Conservation (phyloP, 495 filamentous ascomycete genomes). For the Podospora bellae-mahoneyi region DNA sequence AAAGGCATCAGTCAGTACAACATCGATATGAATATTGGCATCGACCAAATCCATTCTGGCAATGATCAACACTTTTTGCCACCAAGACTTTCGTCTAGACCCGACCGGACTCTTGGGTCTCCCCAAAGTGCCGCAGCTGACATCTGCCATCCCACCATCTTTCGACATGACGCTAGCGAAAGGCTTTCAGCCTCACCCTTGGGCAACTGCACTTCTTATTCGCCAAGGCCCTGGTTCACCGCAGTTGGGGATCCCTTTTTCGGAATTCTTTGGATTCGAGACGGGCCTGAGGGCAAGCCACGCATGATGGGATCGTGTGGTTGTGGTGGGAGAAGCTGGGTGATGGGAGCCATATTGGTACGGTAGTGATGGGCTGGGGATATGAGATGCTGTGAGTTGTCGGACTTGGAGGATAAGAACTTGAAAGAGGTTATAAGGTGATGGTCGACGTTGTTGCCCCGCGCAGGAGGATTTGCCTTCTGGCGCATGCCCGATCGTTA, state of each 20-base stretch:
- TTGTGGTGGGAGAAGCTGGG: background rate
- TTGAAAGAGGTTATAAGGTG: background rate
- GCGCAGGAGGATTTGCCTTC: background rate
- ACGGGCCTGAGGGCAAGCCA: background rate
- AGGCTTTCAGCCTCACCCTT: background rate
- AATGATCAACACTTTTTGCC: background rate
- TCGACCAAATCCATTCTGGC: background rate
- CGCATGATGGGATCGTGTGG: background rate
- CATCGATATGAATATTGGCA: background rate
- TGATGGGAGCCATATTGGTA: background rate
- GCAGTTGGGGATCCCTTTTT: background rate
- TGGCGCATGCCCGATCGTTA: background rate
- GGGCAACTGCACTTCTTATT: background rate
- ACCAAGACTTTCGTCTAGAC: background rate
- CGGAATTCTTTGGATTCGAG: background rate
- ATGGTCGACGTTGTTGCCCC: background rate
- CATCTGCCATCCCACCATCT: conserved; percentile 3
- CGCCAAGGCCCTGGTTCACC: background rate
- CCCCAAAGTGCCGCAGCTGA: background rate
- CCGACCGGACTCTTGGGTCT: background rate
- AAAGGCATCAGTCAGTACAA: background rate
- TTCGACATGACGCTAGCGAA: conserved; percentile 2
- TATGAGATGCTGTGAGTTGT: background rate
- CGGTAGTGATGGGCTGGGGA: background rate
- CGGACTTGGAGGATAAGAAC: background rate